Base-by-base conservation (phyloP, 768 basidiomycete genomes). In the Amanita brunnescens region DNA sequence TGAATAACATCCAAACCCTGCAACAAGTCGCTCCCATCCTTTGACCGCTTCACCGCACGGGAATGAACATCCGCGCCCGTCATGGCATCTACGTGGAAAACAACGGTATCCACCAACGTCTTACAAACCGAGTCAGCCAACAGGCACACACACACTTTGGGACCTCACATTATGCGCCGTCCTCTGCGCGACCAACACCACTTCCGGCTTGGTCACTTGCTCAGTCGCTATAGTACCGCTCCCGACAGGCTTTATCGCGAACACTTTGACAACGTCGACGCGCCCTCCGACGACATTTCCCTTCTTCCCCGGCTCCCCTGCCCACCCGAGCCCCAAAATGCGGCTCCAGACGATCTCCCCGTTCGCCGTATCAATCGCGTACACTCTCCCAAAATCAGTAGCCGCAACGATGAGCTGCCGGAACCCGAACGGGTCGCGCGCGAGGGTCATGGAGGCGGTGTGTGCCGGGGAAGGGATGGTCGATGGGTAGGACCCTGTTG, bases 371-470 rank as follows among this genome's bases (percentile, higher is more conserved):
- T 96, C 91, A 38, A 97, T 66, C 0, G 83, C 93, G 59, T 82
- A 91, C 0, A 93, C 57, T 59, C 90, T 91, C 2, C 91, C 91
- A 24, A 76, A 71, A 0, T 70, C 57, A 2, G 87, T 91, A 0
- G 82, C 86, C 5, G 72, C 75, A 3, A 95, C 77, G 40, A 94
- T 77, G 24, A 96, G 64, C 61, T 96, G 90, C 33, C 85, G 76
- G 67, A 96, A 91, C 0, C 91, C 92, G 62, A 94, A 95, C 0
- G 82, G 66, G 59, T 94, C 91, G 4, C 89, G 80, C 52, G 72
- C 68, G 67, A 52, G 20, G 18, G 66, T 57, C 24, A 65, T 54
- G 5, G 71, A 58, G 24, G 64, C 56, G 42, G 62, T 56, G 18
- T 66, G 46, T 8, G 65, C 52, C 26, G 60, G 66, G 32, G 65